Percentiles rank a stretch among this genome's conserved stretches.
Conservation (phyloP, 2,329 filamentous ascomycete genomes). For the Plenodomus biglobosus region DNA sequence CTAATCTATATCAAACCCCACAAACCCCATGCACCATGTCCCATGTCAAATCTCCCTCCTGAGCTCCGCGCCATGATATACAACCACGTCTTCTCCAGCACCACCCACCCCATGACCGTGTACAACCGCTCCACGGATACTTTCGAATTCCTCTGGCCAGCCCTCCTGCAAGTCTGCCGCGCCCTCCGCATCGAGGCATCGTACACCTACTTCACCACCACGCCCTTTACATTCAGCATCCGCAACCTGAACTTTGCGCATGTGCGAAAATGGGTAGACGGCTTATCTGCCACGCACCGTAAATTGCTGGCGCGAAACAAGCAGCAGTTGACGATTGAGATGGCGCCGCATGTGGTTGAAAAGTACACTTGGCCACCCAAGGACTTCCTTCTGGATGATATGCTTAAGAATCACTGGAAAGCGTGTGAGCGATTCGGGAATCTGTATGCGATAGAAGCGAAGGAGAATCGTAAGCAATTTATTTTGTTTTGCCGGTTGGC, state of each 20-base stretch:
- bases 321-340: constrained; percentile 10
- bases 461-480: constrained; percentile 14
- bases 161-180: constrained; percentile 24
- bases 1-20: constrained; percentile 18
- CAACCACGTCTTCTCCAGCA: constrained; percentile 5
- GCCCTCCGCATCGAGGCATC: constrained; percentile 33
- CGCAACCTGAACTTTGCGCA: constrained; percentile 20
- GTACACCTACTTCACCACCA: constrained; percentile 27
- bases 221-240: constrained; percentile 18
- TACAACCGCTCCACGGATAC: background rate
- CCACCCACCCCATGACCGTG: background rate
- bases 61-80: constrained; percentile 26
- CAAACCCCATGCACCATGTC: constrained; percentile 15
- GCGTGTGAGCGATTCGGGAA: constrained; percentile 27
- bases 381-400: constrained; percentile 18
- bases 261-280: constrained; percentile 16
- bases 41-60: constrained; percentile 21
- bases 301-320: constrained; percentile 18
- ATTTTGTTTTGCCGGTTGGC: constrained; percentile 20
- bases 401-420: constrained; percentile 21
- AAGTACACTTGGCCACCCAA: constrained; percentile 17
- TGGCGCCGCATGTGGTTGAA: constrained; percentile 5
- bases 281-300: constrained; percentile 18
- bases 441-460: constrained; percentile 14
- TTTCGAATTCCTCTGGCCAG: background rate